Base-by-base conservation (phyloP, 1,284 basidiomycete species). In the Cutaneotrichosporon curvatum region DNA sequence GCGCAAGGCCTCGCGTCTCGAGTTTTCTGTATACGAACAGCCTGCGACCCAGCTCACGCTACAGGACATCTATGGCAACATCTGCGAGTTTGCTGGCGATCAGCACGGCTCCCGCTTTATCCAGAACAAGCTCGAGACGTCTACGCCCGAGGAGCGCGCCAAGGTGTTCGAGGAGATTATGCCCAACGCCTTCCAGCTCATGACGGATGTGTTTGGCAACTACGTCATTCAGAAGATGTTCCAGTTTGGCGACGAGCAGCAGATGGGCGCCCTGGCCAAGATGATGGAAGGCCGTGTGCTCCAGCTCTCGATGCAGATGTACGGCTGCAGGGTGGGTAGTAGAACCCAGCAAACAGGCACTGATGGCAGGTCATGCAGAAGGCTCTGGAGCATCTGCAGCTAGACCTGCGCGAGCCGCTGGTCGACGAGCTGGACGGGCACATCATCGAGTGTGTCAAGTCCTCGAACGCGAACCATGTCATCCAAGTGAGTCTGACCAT, bases 121-220 rank as follows among this genome's bases (percentile, higher is more conserved):
- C 56, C 84, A 95, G 67, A 83, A 87, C 66, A 85, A 85, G 63
- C 75, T 92, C 20, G 84, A 87, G 70, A 77, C 75, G 4, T 84
- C 87, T 6, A 76, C 79, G 3, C 78, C 78, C 35, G 86, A 89
- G 55, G 87, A 89, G 58, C 84, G 82, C 63, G 81, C 87, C 57
- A 71, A 74, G 30, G 77, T 96, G n/a, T 97, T 94, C 58, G 82
- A 87, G 45, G 95, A 98, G 73, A 85, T 97, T 55, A 77, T 88
- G 36, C 87, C 90, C 11, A 81, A 83, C 61, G 78, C 84, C 3
- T 72, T 88, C 40, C 79, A 83, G 53, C 77, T 98, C 46, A 87
- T 94, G 64, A 85, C 85, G 56, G 91, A 97, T 63, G 89, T 97
- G 35, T 98, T 96, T 67, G 94, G 94, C 49, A 98, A 98, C 75